Base-by-base conservation (phyloP, 2,329 filamentous ascomycete species). In the Knoxdaviesia proteae region DNA sequence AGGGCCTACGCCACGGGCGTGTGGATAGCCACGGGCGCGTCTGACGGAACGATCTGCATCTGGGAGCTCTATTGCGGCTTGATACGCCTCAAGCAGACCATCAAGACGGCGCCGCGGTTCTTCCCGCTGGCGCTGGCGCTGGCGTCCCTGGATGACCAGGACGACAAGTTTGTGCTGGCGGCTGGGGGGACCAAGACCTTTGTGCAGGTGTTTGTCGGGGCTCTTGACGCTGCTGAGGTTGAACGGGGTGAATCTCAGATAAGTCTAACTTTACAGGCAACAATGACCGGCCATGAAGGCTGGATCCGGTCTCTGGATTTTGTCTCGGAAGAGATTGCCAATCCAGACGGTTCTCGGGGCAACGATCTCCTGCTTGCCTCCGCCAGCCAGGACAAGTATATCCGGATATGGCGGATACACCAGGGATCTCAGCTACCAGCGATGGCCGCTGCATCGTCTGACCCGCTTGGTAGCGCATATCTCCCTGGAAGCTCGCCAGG, bases 371-470 rank as follows among this genome's bases (percentile, higher is more conserved):
- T 96, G 29, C 69, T 98, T 20, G 84, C 88, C 1, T 96, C 88
- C 7, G 87, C 87, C 29, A 96, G 88, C 55, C 90, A 98, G 58
- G 90, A 98, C 59, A 94, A 93, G 61, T 98, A 96, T 53, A 79
- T 96, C 46, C 80, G 90, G 36, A 70, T 98, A 34, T 98, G 90
- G 90, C 75, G 87, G 45, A 62, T 98, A 34, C 81, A 82, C 48
- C 65, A 71, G 47, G 84, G 83, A 34, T 69, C 70, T 45, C 72
- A 77, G 34, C 60, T 81, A 2, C 75, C 77, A 1, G 61, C 67
- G 0, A 63, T 69, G 41, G 63, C 61, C 6, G 64, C 68, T 1
- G 61, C 59, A 30, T 65, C 71, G 5, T 61, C 64, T 7, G 74
- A 80, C 46, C 68, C 73, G 40, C 61, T 62, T 3, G 60, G 69